phyloP scores from a whole-genome alignment of 352 stramenopile species.

The Phytophthora palmivora region DNA sequence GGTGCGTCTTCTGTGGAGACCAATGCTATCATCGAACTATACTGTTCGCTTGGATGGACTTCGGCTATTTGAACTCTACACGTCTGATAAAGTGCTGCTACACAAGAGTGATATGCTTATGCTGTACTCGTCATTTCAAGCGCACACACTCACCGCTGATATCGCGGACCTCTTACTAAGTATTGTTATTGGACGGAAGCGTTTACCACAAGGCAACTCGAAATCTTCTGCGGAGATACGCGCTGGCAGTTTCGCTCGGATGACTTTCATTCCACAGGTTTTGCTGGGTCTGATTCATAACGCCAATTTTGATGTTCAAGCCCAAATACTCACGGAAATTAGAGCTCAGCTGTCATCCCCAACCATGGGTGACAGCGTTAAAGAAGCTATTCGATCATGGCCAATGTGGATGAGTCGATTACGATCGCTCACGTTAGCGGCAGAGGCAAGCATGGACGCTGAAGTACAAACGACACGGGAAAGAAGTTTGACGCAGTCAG shows the following conservation, averaged over 20 bases:
- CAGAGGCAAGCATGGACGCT: slow-evolving; percentile 11
- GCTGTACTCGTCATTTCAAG: slow-evolving; percentile 60
- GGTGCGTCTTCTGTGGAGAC: slow-evolving; percentile 66
- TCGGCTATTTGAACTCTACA: slow-evolving; percentile 77
- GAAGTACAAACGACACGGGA: slow-evolving; percentile 11
- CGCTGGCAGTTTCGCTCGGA: slow-evolving; percentile 53
- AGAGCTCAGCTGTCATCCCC: slow-evolving; percentile 50
- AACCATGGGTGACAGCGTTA: slow-evolving; percentile 54
- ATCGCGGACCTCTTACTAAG: slow-evolving; percentile 63
- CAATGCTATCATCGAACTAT: slow-evolving; percentile 55
- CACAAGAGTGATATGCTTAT: slow-evolving; percentile 70
- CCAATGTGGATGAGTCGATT: slow-evolving; percentile 69
- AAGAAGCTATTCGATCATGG: slow-evolving; percentile 81
- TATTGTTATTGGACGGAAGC: slow-evolving; percentile 67
- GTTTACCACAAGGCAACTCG: slow-evolving; percentile 8
- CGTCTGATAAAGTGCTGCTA: slow-evolving; percentile 66
- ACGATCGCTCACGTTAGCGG: slow-evolving; percentile 38
- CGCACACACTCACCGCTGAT: slow-evolving; percentile 54
- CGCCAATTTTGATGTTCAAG: slow-evolving; percentile 60
- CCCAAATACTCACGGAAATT: slow-evolving; percentile 63
- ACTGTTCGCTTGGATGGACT: slow-evolving; percentile 67
- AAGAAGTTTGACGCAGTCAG: slow-evolving; percentile 31
- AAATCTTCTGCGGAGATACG: slow-evolving; percentile 25
- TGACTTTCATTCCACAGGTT: slow-evolving; percentile 65
- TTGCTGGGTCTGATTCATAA: slow-evolving; percentile 58